Evolutionary conservation across 2,329 filamentous ascomycete species (phyloP), one percentile per base, ranked within the genome.

Genomic region (Ramularia collo-cygni): DNA sequence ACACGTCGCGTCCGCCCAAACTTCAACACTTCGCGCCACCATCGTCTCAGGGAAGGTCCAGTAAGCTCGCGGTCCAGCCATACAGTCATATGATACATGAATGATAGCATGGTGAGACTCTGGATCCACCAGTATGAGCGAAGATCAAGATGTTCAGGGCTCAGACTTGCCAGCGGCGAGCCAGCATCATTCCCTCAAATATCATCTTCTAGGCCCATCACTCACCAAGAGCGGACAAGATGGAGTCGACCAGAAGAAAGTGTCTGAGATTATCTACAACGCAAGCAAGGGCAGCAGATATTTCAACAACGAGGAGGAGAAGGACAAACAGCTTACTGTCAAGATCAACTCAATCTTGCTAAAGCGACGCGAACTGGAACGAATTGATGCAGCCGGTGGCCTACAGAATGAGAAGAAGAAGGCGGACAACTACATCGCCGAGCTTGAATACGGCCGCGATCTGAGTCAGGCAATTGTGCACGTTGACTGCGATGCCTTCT

Each of bases 401-500:
- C 67, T 95, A 19, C 77, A 77, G 29, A 71, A 74, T 21, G 84
- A 95, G 44, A 64, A 83, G 19, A 80, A 84, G 31, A 78, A 78
- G 42, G 88, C 86, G 14, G 89, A 96, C 59, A 80, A 85, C 46
- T 79, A 86, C 45, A 81, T 96, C 38, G 72, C 79, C 1, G 79
- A 90, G 53, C 74, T 95, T 14, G 92, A 98, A 57, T 59, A 79
- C 6, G 72, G 75, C 1, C 76, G 92, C 33, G 89, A 96, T 57
- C 68, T 98, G 26, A 82, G 81, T 1, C 92, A 96, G 60, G 71
- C 78, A 42, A 77, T 96, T 16, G 83, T 96, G 1, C 92, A 98
- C 59, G 76, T 96, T 34, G 92, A 98, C 62, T 96, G 92, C 64
- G 92, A 98, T 68, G 92, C 92, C 12, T 98, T 98, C 64, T 98